Evolutionary conservation across 768 basidiomycete species (phyloP), one percentile per base, ranked within the genome.

Genomic region (Agaricus sinodeliciosus): DNA sequence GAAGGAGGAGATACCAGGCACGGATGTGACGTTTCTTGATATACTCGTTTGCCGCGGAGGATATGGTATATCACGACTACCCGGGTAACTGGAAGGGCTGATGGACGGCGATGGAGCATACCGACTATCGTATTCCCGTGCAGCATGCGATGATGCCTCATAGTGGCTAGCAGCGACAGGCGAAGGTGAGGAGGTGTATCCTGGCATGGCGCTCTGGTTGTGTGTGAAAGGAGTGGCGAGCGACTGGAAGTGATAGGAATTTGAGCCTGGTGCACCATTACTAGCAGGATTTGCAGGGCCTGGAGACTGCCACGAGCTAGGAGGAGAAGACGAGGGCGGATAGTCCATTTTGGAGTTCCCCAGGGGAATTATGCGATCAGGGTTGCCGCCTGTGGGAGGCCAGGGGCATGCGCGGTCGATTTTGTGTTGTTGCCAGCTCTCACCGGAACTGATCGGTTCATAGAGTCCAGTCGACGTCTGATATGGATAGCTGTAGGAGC

Each of bases 101-200:
- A 69, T 43, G 31, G 66, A 63, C 12, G 65, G 57, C 15, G 69
- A 63, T 12, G 63, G 55, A 3, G 62, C 47, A 48, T 57, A 61
- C n/a, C 63, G 56, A 39, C 59, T 59, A 35, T 60, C 60, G 19
- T 60, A 64, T 3, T 62, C 63, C 39, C 59, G 55, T 5, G 44
- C 47, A 18, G 49, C 51, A 47, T 53, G 51, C 18, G 51, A 46
- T 34, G 51, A 28, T 8, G 28, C 28, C 25, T 53, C 51, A 44
- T 47, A 53, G 19, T 53, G 51, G 15, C 44, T 47, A 25, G 45
- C 27, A 12, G 39, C 44, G 27, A 41, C 51, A 11, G 51, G 51
- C 12, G 51, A 53, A n/a, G 51, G 51, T 25, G 51, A 53, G 9
- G 51, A 53, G 4, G 51, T 31, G 34, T 54, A 57, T 5, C 49